phyloP scores from a whole-genome alignment of 2,329 filamentous ascomycete species.

The Curvularia lunata region DNA sequence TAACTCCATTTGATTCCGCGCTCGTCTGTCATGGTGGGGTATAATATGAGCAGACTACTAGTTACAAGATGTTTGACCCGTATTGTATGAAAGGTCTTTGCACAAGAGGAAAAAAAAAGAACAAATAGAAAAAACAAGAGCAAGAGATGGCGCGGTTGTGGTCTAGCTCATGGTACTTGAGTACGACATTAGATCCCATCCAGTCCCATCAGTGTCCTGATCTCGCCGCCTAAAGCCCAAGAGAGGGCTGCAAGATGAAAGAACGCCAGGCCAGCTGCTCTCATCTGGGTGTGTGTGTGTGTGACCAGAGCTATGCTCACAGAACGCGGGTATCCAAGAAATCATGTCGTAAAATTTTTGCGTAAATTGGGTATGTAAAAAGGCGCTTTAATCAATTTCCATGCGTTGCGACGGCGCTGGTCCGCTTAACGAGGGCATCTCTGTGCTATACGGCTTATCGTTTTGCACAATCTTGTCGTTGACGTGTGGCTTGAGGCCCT shows the following conservation, averaged over 20 bases:
- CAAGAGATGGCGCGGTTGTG: constrained; percentile 11
- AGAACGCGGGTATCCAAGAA: constrained; percentile 33
- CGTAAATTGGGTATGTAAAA: constrained; percentile 18
- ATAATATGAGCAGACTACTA: constrained; percentile 25
- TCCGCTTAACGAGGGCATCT: constrained; percentile 57
- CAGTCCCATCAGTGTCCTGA: constrained; percentile 9
- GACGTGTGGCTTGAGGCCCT: constrained; percentile 87
- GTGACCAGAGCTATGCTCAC: constrained; percentile 38
- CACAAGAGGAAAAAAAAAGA: constrained; percentile 4
- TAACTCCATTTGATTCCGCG: constrained; percentile 22
- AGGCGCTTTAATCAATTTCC: constrained; percentile 47
- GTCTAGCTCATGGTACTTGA: constrained; percentile 11
- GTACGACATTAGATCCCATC: constrained; percentile 12
- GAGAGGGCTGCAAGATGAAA: constrained; percentile 20
- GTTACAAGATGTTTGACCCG: constrained; percentile 20
- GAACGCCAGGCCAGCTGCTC: constrained; percentile 34
- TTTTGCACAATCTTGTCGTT: constrained; percentile 61
- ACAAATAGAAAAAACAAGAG: constrained; percentile 9
- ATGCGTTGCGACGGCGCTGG: constrained; percentile 53
- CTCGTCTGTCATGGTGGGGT: constrained; percentile 29
- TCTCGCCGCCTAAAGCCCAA: constrained; percentile 15
- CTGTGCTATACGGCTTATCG: constrained; percentile 59
- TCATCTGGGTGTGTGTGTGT: constrained; percentile 28
- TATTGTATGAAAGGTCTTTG: constrained; percentile 27
- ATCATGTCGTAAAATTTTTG: constrained; percentile 31